Evolutionary conservation across 495 filamentous ascomycete genomes (phyloP), one percentile per base, ranked within the genome.

Genomic region (Hypoxylon intermedium): DNA sequence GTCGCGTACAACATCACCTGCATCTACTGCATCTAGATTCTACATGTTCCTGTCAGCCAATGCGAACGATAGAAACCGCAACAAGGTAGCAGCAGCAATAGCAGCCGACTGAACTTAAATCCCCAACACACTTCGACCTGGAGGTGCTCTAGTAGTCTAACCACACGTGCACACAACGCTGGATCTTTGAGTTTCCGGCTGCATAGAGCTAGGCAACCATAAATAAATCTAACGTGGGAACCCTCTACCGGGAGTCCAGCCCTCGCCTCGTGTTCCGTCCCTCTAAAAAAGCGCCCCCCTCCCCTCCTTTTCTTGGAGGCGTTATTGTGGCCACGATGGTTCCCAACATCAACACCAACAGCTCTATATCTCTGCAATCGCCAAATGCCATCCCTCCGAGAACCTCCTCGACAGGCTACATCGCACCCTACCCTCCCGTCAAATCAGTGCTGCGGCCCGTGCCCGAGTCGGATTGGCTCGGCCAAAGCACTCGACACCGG

Each of bases 311-410:
- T 18, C 3, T 57, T 34, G 41, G 21, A 13, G 37, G 44, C 33
- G 41, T 15, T 40, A 19, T 40, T 37, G 20, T 40, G 12, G 34
- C 46, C 38, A 55, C 21, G 36, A 67, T 68, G 60, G 47, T 42
- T 59, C 53, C 58, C 6, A 63, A 51, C 31, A 6, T 42, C 31
- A 47, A 37, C 11, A n/a, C n/a, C n/a, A 67, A 26, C 48, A 64
- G 31, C 62, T 46, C 71, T 53, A 46, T 49, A 50, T 68, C 72
- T 53, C 73, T 83, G 37, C 79, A 82, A 46, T 85, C 85, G 2
- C 87, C 89, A 21, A 85, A 85, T 61, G 78, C 82, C 6, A 90
- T 92, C 49, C 89, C 90, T 24, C 87, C 86, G 0, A 83, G 89
- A 41, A 90, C 84, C 40, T 91, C 88, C 57, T 92, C 89, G 0